Evolutionary conservation across 129 eudicot species (phyloP).

Genomic region (Chrysanthemum lavandulifolium): DNA sequence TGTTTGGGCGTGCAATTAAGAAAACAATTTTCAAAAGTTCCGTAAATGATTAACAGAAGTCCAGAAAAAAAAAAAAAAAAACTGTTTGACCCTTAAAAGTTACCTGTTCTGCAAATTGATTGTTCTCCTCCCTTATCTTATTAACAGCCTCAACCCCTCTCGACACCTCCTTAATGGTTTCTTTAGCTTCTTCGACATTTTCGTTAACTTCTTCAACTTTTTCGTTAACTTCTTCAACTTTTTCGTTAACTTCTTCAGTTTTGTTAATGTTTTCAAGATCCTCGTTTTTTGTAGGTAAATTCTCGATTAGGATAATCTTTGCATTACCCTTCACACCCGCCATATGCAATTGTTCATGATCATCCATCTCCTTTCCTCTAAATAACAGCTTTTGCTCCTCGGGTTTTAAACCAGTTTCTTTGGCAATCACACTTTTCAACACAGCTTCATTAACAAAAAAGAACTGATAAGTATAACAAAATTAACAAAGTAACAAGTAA

Average conservation of each 20-base stretch:
- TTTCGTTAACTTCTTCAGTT: slow-evolving; percentile 43
- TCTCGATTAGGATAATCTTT: slow-evolving; percentile 59
- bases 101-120: slow-evolving; percentile 75
- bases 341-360: slow-evolving; percentile 44
- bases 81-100: too few relatives aligned
- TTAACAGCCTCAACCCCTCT: slow-evolving; percentile 65
- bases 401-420: slow-evolving; percentile 64
- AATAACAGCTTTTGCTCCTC: slow-evolving; percentile 55
- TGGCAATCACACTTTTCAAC: slow-evolving; percentile 59
- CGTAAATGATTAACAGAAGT: too few relatives aligned
- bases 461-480: slow-evolving; percentile 5
- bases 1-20: too few relatives aligned
- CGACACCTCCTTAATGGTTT: slow-evolving; percentile 30
- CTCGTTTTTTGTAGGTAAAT: slow-evolving; percentile 18
- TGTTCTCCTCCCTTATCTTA: slow-evolving; percentile 58
- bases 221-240: slow-evolving; percentile 46
- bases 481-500: neutral
- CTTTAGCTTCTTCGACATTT: slow-evolving; percentile 44
- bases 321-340: slow-evolving; percentile 78
- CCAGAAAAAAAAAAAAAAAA: neutral
- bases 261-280: slow-evolving; percentile 35
- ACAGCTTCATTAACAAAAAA: slow-evolving; percentile 50
- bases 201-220: slow-evolving; percentile 45
- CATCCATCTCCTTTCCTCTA: slow-evolving; percentile 76
- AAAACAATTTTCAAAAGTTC: too few relatives aligned